Base-by-base conservation (phyloP, 805 yeast genomes). In the Lachancea waltii region DNA sequence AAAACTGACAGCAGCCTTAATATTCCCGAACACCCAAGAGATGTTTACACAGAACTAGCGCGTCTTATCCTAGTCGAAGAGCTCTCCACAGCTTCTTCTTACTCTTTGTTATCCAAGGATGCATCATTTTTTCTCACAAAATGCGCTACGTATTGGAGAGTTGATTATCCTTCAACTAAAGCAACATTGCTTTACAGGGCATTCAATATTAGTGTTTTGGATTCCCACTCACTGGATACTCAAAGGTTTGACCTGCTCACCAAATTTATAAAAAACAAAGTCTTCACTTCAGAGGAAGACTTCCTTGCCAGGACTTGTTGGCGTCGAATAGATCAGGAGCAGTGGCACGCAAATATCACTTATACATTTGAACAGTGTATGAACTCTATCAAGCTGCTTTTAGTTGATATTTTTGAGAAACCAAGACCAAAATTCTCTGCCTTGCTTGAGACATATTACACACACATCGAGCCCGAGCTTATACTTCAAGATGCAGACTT, bases 361-460 rank as follows among this genome's bases (percentile, higher is more conserved):
- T 56, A 59, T 28, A 58, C 76, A 1, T 75, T 73, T 40, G 67
- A 66, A 29, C 71, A 69, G 33, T 58, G 69, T 2, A 65, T 80
- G 53, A 56, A 59, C 23, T 60, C 72, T 2, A 54, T 80, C 11
- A 68, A 68, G 38, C 67, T 63, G 23, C 49, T 62, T 3, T 46
- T 81, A 13, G 48, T 65, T 10, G 58, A 62, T 19, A 52, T 77
- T 3, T 71, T 65, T 51, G 65, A 62, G 33, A 56, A 50, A 29
- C 63, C 62, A 27, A 69, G 75, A 36, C 87, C 89, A 0, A 75
- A 72, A 47, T 71, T 82, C 41, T 75, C 77, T 0, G 77, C 81
- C 0, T 58, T 63, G 21, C 49, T 81, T 28, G 50, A 58, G 18
- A 64, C 77, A 13, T 60, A 79, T 30, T 77, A 72, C 18, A 73